phyloP scores from a whole-genome alignment of 2,329 filamentous ascomycete genomes.

The Harringtonia lauricola region DNA sequence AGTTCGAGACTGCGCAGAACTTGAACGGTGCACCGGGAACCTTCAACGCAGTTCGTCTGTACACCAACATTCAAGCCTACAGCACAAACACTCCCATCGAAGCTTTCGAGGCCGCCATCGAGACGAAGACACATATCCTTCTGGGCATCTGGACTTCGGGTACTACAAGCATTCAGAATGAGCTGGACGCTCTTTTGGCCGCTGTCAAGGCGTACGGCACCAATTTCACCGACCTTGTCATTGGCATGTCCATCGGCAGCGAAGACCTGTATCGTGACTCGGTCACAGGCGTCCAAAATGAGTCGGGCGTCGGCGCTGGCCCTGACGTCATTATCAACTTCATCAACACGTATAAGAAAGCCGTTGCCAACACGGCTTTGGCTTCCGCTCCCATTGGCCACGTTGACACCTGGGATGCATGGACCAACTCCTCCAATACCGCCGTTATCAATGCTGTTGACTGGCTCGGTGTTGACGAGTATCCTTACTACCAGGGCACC shows the following conservation, averaged over 20 bases:
- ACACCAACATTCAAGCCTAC: conserved; percentile 57
- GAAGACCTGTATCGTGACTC: conserved; percentile 57
- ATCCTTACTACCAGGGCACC: conserved; percentile 53
- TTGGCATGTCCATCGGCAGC: conserved; percentile 54
- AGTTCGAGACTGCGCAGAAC: conserved; percentile 54
- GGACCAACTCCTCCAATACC: conserved; percentile 48
- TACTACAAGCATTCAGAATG: conserved; percentile 41
- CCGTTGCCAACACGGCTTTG: conserved; percentile 36
- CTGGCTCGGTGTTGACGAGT: conserved; percentile 54
- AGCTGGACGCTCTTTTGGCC: conserved; percentile 47
- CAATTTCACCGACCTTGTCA: conserved; percentile 43
- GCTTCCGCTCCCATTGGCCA: conserved; percentile 44
- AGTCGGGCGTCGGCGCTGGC: conserved; percentile 47
- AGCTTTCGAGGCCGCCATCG: conserved; percentile 63
- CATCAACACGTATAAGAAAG: conserved; percentile 51
- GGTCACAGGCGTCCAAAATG: conserved; percentile 50
- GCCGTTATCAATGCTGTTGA: conserved; percentile 51
- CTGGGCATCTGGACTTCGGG: conserved; percentile 55
- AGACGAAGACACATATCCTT: conserved; percentile 48
- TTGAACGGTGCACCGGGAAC: conserved; percentile 49
- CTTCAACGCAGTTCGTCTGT: conserved; percentile 57
- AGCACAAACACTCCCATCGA: conserved; percentile 66
- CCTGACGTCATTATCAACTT: conserved; percentile 51
- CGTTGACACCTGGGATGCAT: conserved; percentile 58
- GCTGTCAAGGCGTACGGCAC: conserved; percentile 42